phyloP scores from a whole-genome alignment of 2,329 filamentous ascomycete species.

The Aschersonia sp. region DNA sequence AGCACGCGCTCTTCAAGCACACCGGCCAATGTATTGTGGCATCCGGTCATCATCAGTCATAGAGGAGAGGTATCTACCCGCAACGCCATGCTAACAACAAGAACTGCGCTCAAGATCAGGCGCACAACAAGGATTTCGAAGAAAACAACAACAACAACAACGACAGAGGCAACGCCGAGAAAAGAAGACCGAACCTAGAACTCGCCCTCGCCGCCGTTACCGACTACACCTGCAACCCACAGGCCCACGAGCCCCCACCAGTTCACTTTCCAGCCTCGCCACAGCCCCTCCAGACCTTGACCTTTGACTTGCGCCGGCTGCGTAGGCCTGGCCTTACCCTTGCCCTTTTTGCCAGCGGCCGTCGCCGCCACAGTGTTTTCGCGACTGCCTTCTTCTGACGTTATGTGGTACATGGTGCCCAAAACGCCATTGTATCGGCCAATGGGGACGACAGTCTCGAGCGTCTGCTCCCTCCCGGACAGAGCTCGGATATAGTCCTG shows the following conservation, averaged over 20 bases:
- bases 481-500: conserved; percentile 35
- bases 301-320: conserved; percentile 34
- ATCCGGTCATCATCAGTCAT: conserved; percentile 12
- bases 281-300: conserved; percentile 53
- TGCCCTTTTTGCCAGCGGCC: conserved; percentile 17
- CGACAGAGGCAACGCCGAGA: too few species aligned
- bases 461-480: conserved; percentile 21
- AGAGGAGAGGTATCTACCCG: conserved; percentile 3
- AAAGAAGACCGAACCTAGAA: conserved; percentile 21
- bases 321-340: conserved; percentile 15
- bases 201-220: conserved; percentile 45
- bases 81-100: conserved; percentile 3
- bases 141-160: too few species aligned
- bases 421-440: conserved; percentile 74
- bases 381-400: conserved; percentile 63
- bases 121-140: too few species aligned
- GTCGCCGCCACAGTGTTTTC: conserved; percentile 20
- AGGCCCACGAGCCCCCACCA: conserved; percentile 65
- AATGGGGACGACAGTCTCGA: conserved; percentile 65
- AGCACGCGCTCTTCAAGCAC: too few species aligned
- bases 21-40: too few species aligned
- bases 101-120: too few species aligned
- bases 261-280: conserved; percentile 62
- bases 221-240: conserved; percentile 54
- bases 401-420: conserved; percentile 83